phyloP scores from a whole-genome alignment of 2,329 filamentous ascomycete genomes.

The Epichloe hybrida region DNA sequence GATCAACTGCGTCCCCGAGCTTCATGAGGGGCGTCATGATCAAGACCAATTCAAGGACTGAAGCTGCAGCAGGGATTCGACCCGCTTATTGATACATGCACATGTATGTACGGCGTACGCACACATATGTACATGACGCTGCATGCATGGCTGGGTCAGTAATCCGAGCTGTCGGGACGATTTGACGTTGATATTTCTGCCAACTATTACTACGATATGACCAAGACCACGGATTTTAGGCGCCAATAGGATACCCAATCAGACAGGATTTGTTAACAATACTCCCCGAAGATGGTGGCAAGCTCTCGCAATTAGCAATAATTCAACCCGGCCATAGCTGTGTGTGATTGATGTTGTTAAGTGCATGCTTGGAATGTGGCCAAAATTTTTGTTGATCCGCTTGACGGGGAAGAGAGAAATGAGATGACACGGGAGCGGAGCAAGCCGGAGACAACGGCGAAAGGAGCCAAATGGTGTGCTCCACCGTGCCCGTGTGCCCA shows the following conservation, averaged over 20 bases:
- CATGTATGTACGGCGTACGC: no score
- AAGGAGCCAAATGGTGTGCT: background rate
- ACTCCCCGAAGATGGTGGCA: background rate
- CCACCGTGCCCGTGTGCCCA: no score
- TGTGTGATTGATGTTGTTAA: background rate
- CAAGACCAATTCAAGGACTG: background rate
- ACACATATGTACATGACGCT: no score
- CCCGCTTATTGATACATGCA: slow-evolving; percentile 1
- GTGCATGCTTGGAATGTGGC: background rate
- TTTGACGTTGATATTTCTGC: background rate
- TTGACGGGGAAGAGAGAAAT: background rate
- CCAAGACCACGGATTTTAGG: background rate
- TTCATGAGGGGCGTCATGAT: background rate
- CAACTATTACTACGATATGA: background rate
- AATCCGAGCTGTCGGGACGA: slow-evolving; percentile 6
- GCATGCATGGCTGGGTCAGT: slow-evolving; percentile 2
- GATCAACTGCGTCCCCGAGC: slow-evolving; percentile 1
- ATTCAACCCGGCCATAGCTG: background rate
- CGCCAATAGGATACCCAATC: background rate
- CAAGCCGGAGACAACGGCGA: background rate
- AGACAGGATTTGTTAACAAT: background rate
- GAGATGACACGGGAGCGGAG: background rate
- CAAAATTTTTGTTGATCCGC: background rate
- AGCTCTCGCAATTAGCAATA: background rate
- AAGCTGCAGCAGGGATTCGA: slow-evolving; percentile 4